phyloP scores from a whole-genome alignment of 169 alveolate genomes.

The Condylostoma magnum region DNA sequence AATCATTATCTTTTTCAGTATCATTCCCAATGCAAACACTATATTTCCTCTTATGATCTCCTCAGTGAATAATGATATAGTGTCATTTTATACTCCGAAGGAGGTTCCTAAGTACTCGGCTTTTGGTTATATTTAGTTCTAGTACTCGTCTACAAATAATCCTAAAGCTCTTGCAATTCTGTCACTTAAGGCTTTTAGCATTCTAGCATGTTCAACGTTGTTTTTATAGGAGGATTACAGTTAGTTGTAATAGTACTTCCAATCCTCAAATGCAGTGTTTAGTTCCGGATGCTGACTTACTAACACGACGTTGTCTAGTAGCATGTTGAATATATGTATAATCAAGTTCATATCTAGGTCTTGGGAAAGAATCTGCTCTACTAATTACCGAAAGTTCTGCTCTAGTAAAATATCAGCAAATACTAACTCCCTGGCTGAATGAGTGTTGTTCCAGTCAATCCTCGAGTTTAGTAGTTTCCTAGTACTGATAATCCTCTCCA shows the following conservation, averaged over 20 bases:
- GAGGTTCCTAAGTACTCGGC: slow-evolving; percentile 59
- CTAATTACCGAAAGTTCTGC: slow-evolving; percentile 44
- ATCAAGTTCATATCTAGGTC: slow-evolving; percentile 45
- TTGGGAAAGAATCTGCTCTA: slow-evolving; percentile 57
- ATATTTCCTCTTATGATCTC: slow-evolving; percentile 66
- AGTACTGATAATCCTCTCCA: slow-evolving; percentile 51
- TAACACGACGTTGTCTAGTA: slow-evolving; percentile 45
- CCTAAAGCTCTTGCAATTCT: slow-evolving; percentile 51
- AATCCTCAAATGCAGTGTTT: slow-evolving; percentile 57
- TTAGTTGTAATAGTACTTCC: slow-evolving; percentile 46
- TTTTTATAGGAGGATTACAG: slow-evolving; percentile 28
- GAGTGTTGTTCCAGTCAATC: slow-evolving; percentile 31
- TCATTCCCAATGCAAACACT: slow-evolving; percentile 51
- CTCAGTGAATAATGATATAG: slow-evolving; percentile 52
- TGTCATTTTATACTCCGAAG: slow-evolving; percentile 42
- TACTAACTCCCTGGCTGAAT: slow-evolving; percentile 71
- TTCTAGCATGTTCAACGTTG: slow-evolving; percentile 53
- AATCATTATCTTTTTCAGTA: slow-evolving; percentile 69
- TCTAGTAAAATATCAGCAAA: slow-evolving; percentile 79
- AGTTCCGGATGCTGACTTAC: slow-evolving; percentile 55
- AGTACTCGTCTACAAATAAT: slow-evolving; percentile 44
- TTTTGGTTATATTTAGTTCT: slow-evolving; percentile 36
- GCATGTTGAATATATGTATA: slow-evolving; percentile 50
- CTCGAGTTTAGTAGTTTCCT: slow-evolving; percentile 40
- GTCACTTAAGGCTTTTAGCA: slow-evolving; percentile 57